Evolutionary conservation across 306 rosid genomes (phyloP), one percentile per base, ranked within the genome.

Genomic region (Benincasa hispida): DNA sequence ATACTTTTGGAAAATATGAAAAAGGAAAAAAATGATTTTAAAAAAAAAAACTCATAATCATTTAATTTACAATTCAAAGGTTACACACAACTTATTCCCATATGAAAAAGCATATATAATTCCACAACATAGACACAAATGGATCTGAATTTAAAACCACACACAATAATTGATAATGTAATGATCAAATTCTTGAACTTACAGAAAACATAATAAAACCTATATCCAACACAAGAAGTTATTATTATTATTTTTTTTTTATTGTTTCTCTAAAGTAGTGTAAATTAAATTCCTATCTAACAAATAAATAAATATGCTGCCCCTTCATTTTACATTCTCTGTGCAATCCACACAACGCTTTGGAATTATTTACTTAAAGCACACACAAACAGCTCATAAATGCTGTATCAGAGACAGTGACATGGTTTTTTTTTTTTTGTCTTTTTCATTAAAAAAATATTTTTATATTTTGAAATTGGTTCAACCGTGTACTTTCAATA

Each of bases 291-390:
- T 5, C 21, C 55, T 50, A 50, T 11, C 50, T 11, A 45, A 11
- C 50, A 45, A 45, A 50, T 2, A 50, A 50, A 50, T 6, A 50
- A 50, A 50, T 50, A 50, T 50, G 25, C 18, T 48, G 25, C 25
- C 32, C 53, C 48, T 72, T 5, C n/a, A 28, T 72, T 70, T 48
- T 70, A 70, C 76, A 70, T 70, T 70, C 76, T 70, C 41, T 70
- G 41, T 70, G 76, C 41, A 27, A 70, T 47, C 51, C 51, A 70
- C 30, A 42, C 51, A 69, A 70, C 8, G 54, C 57, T 50, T 50
- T 70, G 76, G 58, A 70, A 70, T 70, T 70, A 70, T 45, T 70
- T 70, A 70, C 75, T 45, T 45, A 17, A 69, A 69, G 37, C 56
- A 10, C 75, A 47, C 72, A 61, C 72, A 63, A 69, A 72, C 76